These are phyloP conservation scores for Acacia crassicarpa DNA, from an alignment of 306 rosid species.

Conservation along the genomic window DNA sequence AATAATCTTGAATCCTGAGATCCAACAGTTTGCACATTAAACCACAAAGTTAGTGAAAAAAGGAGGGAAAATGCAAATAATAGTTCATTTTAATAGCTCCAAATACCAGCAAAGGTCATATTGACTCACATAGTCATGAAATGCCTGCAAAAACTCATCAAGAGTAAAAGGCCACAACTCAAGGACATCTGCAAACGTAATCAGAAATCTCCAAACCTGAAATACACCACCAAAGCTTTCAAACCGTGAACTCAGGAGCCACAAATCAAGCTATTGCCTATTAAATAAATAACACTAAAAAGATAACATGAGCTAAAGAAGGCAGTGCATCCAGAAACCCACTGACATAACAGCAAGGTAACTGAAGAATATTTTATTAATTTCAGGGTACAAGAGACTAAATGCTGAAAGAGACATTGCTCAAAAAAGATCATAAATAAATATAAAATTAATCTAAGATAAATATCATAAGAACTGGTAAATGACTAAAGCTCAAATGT, in stretches of 20 bases:
- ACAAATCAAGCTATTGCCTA: slow-evolving; percentile 18
- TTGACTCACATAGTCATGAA: slow-evolving; percentile 89
- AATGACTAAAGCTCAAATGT: slow-evolving; percentile 8
- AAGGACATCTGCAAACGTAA: slow-evolving; percentile 91
- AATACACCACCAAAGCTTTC: slow-evolving; percentile 33
- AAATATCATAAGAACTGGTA: neutral
- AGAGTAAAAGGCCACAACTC: slow-evolving; percentile 96
- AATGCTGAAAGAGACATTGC: neutral
- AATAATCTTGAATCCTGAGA: slow-evolving; percentile 94
- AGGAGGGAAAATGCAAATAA: neutral
- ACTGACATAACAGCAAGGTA: neutral
- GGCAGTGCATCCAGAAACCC: neutral
- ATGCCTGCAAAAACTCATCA: slow-evolving; percentile 93
- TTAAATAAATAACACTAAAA: neutral
- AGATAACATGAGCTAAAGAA: neutral
- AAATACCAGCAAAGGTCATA: slow-evolving; percentile 31
- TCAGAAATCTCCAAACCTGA: slow-evolving; percentile 96
- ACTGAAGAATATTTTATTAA: neutral
- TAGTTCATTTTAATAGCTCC: slow-evolving; percentile 11
- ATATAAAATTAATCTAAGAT: neutral
- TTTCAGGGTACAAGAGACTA: neutral
- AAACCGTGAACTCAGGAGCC: slow-evolving; percentile 26
- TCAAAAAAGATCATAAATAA: neutral
- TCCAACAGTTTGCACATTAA: slow-evolving; percentile 32
- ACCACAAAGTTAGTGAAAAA: neutral